Conservation (phyloP, 805 yeast genomes). For the Tetrapisispora pingtungensis region DNA sequence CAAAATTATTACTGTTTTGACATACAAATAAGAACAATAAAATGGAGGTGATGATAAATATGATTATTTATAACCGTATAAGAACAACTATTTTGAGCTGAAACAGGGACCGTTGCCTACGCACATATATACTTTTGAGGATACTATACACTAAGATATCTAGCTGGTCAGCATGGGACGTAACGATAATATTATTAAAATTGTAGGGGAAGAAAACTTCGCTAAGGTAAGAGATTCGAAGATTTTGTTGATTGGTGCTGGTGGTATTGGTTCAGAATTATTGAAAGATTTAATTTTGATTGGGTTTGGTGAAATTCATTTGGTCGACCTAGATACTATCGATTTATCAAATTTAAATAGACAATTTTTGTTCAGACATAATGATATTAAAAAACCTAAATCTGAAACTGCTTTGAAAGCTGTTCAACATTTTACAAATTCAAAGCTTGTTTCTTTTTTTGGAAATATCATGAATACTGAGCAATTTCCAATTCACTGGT, state of each 20-base stretch:
- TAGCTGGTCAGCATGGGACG: too few species aligned
- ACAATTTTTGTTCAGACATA: slow-evolving; percentile 81
- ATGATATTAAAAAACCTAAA: slow-evolving; percentile 84
- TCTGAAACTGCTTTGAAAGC: slow-evolving; percentile 77
- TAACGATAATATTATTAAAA: slow-evolving; percentile 15
- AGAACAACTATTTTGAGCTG: too few species aligned
- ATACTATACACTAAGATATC: too few species aligned
- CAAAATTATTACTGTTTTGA: too few species aligned
- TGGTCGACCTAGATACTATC: slow-evolving; percentile 92
- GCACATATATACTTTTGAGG: too few species aligned
- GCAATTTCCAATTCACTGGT: slow-evolving; percentile 68
- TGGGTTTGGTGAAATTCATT: slow-evolving; percentile 79
- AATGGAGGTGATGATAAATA: too few species aligned
- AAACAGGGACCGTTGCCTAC: too few species aligned
- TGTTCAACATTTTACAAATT: slow-evolving; percentile 58
- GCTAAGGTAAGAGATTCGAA: slow-evolving; percentile 32
- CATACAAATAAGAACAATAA: too few species aligned
- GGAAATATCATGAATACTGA: slow-evolving; percentile 78
- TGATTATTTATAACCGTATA: too few species aligned
- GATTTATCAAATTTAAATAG: slow-evolving; percentile 87
- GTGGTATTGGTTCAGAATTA: slow-evolving; percentile 93
- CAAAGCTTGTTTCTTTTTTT: slow-evolving; percentile 67
- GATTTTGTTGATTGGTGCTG: slow-evolving; percentile 85
- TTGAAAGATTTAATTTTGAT: slow-evolving; percentile 68
- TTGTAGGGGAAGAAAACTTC: slow-evolving; percentile 21